phyloP scores from a whole-genome alignment of 2,329 filamentous ascomycete genomes.

The Colletotrichum chrysophilum region DNA sequence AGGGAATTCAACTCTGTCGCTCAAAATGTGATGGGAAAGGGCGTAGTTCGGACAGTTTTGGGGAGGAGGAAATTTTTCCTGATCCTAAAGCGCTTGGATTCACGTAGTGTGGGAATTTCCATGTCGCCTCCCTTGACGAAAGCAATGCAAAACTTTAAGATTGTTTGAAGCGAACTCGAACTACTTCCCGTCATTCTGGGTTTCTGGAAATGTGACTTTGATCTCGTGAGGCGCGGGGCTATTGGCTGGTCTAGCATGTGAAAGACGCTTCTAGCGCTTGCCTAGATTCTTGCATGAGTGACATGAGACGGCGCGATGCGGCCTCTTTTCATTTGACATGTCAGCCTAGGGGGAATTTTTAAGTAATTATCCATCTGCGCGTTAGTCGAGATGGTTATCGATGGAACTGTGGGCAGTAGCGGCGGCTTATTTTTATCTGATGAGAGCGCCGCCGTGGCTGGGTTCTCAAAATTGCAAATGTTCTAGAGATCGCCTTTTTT shows the following conservation, averaged over 20 bases:
- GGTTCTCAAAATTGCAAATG: background rate
- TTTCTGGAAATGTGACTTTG: background rate
- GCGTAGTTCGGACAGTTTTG: background rate
- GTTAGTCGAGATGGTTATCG: background rate
- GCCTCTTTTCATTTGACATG: background rate
- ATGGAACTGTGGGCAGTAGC: fast-evolving
- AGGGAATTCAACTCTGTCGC: background rate
- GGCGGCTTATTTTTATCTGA: background rate
- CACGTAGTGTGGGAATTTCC: background rate
- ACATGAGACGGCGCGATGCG: background rate
- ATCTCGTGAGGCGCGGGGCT: background rate
- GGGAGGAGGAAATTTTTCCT: background rate
- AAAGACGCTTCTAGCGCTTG: background rate
- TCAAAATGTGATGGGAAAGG: background rate
- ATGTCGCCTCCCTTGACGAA: background rate
- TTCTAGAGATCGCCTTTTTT: background rate
- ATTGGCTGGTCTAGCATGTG: background rate
- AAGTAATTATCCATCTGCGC: background rate
- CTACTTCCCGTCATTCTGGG: background rate
- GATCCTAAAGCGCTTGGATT: background rate
- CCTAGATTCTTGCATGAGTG: background rate
- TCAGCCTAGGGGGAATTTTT: background rate
- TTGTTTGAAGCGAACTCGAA: background rate
- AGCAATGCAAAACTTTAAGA: background rate
- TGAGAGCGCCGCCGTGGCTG: background rate